Evolutionary conservation across 2,329 filamentous ascomycete species (phyloP).

Genomic region (Cladosporium sp.): DNA sequence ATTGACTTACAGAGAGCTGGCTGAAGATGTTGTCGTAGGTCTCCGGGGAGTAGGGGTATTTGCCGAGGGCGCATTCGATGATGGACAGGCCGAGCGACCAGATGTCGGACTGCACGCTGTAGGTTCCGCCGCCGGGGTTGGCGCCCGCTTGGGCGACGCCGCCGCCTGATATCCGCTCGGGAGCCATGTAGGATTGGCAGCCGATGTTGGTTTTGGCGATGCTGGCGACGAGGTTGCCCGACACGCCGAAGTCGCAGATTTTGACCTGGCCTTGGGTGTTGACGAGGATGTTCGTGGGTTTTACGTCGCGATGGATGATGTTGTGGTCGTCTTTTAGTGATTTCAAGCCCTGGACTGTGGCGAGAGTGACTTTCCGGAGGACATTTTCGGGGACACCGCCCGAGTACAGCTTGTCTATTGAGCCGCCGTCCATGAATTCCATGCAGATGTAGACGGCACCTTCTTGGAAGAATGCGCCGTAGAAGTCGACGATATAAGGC

Average conservation of each 20-base stretch:
- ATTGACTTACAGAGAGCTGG: conserved; percentile 76
- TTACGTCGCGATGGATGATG: conserved; percentile 97
- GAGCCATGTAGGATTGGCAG: conserved; percentile 98
- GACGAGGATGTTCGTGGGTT: conserved; percentile 95
- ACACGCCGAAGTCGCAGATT: conserved; percentile 97
- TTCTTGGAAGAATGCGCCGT: conserved; percentile 97
- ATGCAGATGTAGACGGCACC: conserved; percentile 99
- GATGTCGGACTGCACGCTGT: conserved; percentile 95
- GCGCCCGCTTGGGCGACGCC: conserved; percentile 66
- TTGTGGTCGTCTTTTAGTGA: conserved; percentile 95
- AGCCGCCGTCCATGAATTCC: conserved; percentile 98
- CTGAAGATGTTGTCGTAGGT: conserved; percentile 98
- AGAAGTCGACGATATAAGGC: conserved; percentile 97
- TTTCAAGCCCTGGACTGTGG: conserved; percentile 86
- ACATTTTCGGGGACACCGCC: conserved; percentile 87
- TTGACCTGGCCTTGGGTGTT: conserved; percentile 90
- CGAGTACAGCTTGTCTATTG: conserved; percentile 89
- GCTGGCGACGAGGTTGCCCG: conserved; percentile 90
- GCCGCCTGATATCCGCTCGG: conserved; percentile 86
- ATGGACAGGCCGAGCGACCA: conserved; percentile 94
- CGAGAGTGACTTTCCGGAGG: conserved; percentile 81
- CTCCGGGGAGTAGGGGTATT: conserved; percentile 94
- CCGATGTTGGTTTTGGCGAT: conserved; percentile 99
- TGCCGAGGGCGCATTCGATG: conserved; percentile 90
- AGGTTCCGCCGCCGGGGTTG: conserved; percentile 70